Percentiles rank a stretch among this genome's conserved stretches.
Conservation (phyloP, 495 filamentous ascomycete genomes). For the Hypoxylon lenormandii region DNA sequence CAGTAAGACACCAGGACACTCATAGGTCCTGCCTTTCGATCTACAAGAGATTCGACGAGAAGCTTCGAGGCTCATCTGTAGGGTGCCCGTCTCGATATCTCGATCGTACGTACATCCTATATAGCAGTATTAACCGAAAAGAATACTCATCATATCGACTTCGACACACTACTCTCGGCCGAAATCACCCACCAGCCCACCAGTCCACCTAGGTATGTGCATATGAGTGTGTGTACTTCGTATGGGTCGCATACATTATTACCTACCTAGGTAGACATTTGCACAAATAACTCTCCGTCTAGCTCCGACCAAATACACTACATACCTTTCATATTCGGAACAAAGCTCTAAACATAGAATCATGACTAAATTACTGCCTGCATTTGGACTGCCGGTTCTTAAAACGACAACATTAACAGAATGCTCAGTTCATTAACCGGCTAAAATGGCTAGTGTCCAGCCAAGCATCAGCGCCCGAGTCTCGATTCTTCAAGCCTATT, state of each 20-base stretch:
- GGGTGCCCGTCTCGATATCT: no score
- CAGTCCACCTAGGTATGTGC: no score
- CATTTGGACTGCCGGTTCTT: constrained; percentile 22
- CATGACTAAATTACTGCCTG: neutral
- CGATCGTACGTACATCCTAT: neutral
- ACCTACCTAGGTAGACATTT: no score
- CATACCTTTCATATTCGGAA: constrained; percentile 7
- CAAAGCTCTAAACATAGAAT: neutral
- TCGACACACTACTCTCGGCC: constrained; percentile 3
- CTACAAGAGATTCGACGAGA: neutral
- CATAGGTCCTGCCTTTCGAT: no score
- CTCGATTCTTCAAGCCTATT: constrained; percentile 23
- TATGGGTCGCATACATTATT: no score
- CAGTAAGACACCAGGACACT: no score
- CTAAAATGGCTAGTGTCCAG: constrained; percentile 32
- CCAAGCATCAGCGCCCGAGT: constrained; percentile 27
- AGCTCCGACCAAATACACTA: constrained; percentile 1
- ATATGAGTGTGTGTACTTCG: no score
- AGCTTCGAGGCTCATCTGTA: neutral
- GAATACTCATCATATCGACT: neutral
- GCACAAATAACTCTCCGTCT: no score
- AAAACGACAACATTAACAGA: constrained; percentile 5
- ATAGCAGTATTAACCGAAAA: neutral
- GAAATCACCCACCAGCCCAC: neutral
- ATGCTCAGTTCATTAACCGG: constrained; percentile 19